phyloP scores from a whole-genome alignment of 208 protist species.

The Polymyxa betae region DNA sequence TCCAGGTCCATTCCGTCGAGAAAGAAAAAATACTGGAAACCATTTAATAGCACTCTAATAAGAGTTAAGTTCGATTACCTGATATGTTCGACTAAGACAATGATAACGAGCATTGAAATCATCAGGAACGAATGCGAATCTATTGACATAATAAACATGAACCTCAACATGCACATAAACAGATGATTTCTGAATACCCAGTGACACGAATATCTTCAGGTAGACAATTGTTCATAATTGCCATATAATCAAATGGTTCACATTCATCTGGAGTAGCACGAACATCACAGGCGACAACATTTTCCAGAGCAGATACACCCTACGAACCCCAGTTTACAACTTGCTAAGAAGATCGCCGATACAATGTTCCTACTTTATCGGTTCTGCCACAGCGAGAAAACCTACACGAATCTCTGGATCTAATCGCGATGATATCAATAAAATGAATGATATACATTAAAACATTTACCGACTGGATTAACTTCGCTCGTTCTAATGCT shows the following conservation, averaged over 20 bases:
- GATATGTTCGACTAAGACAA: constrained; percentile 17
- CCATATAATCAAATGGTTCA: not conserved
- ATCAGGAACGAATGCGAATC: constrained; percentile 35
- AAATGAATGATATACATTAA: no score
- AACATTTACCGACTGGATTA: not conserved
- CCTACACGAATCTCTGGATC: not conserved
- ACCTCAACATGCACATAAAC: not conserved
- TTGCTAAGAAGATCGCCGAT: not conserved
- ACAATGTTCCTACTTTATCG: constrained; percentile 1
- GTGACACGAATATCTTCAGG: constrained; percentile 1
- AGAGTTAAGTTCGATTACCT: not conserved
- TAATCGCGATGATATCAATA: not conserved
- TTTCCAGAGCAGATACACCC: constrained; percentile 25
- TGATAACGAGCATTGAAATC: constrained; percentile 47
- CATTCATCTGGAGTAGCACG: not conserved
- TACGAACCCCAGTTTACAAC: not conserved
- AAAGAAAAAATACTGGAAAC: constrained; percentile 12
- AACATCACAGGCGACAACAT: constrained; percentile 21
- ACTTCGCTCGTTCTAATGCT: not conserved
- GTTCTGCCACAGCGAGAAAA: constrained; percentile 24
- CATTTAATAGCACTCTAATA: no score
- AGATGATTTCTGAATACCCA: not conserved
- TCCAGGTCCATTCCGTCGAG: constrained; percentile 34
- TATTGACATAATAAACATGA: not conserved
- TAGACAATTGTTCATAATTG: not conserved